phyloP scores from a whole-genome alignment of 768 basidiomycete species.

The Agaricus blazei region DNA sequence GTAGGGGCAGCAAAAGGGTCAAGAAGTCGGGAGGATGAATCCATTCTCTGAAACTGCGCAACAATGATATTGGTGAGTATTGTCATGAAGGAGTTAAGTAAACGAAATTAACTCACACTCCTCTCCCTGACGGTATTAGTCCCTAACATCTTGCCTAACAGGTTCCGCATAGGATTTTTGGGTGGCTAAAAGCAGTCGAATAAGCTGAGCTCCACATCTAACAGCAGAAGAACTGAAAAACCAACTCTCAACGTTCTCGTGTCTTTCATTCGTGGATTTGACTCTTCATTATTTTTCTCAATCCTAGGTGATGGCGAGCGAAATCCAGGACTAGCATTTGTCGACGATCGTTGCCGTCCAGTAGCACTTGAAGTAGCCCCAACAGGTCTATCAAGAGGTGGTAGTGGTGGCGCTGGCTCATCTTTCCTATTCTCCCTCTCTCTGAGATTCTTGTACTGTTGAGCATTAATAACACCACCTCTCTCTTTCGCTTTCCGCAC shows the following conservation, averaged over 20 bases:
- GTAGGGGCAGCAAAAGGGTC: conserved; percentile 46
- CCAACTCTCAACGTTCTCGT: conserved; percentile 41
- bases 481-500: conserved; percentile 78
- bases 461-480: conserved; percentile 36
- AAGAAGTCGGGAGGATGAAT: conserved; percentile 37
- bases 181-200: conserved; percentile 26
- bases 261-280: conserved; percentile 15
- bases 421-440: conserved; percentile 27
- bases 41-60: conserved; percentile 44
- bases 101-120: conserved; percentile 42
- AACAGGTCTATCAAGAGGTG: conserved; percentile 25
- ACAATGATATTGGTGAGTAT: background rate
- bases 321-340: background rate
- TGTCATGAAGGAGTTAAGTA: conserved; percentile 8
- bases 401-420: conserved; percentile 37
- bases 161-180: conserved; percentile 68
- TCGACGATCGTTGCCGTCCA: conserved; percentile 2
- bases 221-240: conserved; percentile 3
- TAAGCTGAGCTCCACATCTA: background rate
- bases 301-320: background rate
- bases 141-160: conserved; percentile 76
- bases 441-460: conserved; percentile 22
- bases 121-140: conserved; percentile 61
- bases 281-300: background rate
- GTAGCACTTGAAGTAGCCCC: conserved; percentile 9